phyloP scores from a whole-genome alignment of 2,329 filamentous ascomycete species.

The Penicillium griseofulvum region DNA sequence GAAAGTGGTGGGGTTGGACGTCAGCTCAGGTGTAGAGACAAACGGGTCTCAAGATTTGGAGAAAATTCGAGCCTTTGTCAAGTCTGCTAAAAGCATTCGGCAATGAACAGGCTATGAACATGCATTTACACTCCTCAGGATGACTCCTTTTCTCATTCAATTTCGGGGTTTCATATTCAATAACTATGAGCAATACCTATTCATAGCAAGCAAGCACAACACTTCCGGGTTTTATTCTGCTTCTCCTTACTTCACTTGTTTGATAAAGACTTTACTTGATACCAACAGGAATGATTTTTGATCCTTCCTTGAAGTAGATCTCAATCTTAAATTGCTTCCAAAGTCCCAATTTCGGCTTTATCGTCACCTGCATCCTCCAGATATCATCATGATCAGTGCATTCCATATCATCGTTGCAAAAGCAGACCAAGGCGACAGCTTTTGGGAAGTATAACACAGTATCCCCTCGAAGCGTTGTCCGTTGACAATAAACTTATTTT shows the following conservation, averaged over 20 bases:
- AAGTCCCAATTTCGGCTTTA: background rate
- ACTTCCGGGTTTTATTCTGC: background rate
- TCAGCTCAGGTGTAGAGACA: slow-evolving; percentile 89
- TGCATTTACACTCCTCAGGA: slow-evolving; percentile 1
- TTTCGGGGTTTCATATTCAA: background rate
- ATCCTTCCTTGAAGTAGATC: background rate
- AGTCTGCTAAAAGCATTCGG: slow-evolving; percentile 61
- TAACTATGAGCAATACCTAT: background rate
- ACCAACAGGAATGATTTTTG: no score
- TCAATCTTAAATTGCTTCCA: background rate
- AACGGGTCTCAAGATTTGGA: slow-evolving; percentile 75
- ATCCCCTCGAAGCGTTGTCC: background rate
- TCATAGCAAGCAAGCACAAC: background rate
- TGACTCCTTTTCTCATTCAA: slow-evolving; percentile 2
- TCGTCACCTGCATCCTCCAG: background rate
- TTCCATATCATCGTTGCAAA: background rate
- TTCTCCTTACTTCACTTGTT: background rate
- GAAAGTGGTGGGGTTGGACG: slow-evolving; percentile 79
- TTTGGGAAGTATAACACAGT: background rate
- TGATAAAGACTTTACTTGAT: background rate
- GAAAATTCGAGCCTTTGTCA: slow-evolving; percentile 79
- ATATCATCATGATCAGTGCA: background rate
- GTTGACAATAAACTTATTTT: background rate
- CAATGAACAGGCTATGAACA: slow-evolving; percentile 15
- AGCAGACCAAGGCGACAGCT: background rate